Evolutionary conservation across 2,329 filamentous ascomycete genomes (phyloP).

Genomic region (Ceratocystiopsis brevicomis): DNA sequence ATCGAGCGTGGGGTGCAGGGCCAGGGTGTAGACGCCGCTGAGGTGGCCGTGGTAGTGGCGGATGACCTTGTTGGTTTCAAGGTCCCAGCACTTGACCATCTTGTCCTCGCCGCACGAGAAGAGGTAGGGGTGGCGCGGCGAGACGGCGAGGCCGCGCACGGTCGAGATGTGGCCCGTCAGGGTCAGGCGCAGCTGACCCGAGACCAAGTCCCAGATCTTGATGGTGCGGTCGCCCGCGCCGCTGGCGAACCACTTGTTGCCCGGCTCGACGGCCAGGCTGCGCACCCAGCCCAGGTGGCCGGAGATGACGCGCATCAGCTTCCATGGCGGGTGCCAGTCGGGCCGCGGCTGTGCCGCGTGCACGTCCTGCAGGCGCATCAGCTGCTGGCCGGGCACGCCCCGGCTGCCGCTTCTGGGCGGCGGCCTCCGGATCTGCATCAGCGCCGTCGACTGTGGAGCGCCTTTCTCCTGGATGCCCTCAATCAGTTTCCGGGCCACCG

Average conservation of each 20-base stretch:
- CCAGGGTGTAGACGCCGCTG: conserved; percentile 83
- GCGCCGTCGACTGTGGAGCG: conserved; percentile 17
- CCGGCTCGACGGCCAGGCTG: conserved; percentile 74
- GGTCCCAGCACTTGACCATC: conserved; percentile 99
- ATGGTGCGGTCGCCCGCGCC: conserved; percentile 92
- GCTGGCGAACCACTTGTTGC: conserved; percentile 94
- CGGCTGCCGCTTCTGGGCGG: conserved; percentile 6
- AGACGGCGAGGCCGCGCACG: conserved; percentile 79
- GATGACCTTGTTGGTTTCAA: conserved; percentile 99
- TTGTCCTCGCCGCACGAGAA: conserved; percentile 98
- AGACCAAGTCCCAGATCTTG: conserved; percentile 95
- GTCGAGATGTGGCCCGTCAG: conserved; percentile 90
- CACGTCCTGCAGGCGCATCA: conserved; percentile 15
- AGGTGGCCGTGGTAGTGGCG: conserved; percentile 94
- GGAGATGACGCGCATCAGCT: conserved; percentile 91
- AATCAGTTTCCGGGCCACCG: conserved; percentile 45
- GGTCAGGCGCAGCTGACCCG: conserved; percentile 66
- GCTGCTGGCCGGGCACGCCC: conserved; percentile 19
- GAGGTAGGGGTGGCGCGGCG: conserved; percentile 82
- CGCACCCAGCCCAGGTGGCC: conserved; percentile 94
- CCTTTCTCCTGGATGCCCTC: conserved; percentile 35
- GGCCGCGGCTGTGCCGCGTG: conserved; percentile 39
- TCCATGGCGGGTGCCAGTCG: conserved; percentile 96
- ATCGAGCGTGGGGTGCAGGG: conserved; percentile 86
- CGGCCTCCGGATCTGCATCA: conserved; percentile 17